Conservation (phyloP, 768 basidiomycete species). For the Boletus huronensis region DNA sequence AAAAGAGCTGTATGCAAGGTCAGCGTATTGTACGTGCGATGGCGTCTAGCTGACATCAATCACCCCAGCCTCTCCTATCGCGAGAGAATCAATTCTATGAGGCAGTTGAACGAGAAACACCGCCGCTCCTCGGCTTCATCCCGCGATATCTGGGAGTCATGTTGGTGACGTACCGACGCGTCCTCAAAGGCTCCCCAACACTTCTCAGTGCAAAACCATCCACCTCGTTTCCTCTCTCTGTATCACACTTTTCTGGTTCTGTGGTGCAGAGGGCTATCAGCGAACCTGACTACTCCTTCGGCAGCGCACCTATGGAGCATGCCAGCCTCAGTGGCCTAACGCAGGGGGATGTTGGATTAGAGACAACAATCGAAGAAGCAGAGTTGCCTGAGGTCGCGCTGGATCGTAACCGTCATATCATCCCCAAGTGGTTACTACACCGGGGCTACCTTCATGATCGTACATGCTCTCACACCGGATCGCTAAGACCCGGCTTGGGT, state of each 20-base stretch:
- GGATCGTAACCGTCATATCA: constrained; percentile 92
- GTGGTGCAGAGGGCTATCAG: constrained; percentile 28
- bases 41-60: constrained; percentile 12
- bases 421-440: constrained; percentile 87
- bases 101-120: constrained; percentile 89
- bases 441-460: constrained; percentile 44
- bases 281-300: constrained; percentile 18
- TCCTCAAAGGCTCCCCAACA: constrained; percentile 42
- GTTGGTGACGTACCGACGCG: constrained; percentile 92
- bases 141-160: constrained; percentile 99
- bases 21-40: constrained; percentile 25
- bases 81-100: constrained; percentile 98
- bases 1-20: constrained; percentile 99
- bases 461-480: constrained; percentile 44
- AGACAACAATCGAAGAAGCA: constrained; percentile 55
- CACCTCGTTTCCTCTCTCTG: constrained; percentile 13
- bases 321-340: constrained; percentile 4
- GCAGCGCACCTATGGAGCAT: neutral
- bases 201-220: constrained; percentile 19
- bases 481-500: constrained; percentile 27
- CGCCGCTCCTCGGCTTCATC: constrained; percentile 88
- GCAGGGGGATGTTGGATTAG: constrained; percentile 36
- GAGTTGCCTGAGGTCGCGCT: constrained; percentile 94
- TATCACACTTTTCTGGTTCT: constrained; percentile 25
- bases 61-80: constrained; percentile 81